phyloP scores from a whole-genome alignment of 805 yeast species.

The Kazachstania viticola region DNA sequence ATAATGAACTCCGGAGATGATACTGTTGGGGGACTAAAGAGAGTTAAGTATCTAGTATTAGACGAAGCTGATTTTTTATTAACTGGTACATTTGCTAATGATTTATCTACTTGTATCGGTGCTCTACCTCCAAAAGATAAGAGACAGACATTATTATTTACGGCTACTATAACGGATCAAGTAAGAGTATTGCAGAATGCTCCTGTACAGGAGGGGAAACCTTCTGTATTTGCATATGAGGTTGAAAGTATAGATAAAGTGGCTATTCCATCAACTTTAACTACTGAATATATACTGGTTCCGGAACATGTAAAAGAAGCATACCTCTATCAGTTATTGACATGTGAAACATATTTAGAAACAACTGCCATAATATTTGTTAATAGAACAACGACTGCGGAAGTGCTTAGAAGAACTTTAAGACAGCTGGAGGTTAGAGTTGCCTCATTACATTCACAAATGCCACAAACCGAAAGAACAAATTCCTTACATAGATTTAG shows the following conservation, averaged over 20 bases:
- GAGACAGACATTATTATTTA: conserved; percentile 83
- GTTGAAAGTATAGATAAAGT: conserved; percentile 43
- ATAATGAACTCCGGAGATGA: conserved; percentile 82
- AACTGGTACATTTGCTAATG: conserved; percentile 72
- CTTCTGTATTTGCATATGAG: conserved; percentile 32
- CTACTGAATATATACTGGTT: conserved; percentile 55
- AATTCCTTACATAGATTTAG: conserved; percentile 86
- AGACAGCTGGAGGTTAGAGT: conserved; percentile 65
- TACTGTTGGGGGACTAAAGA: conserved; percentile 35
- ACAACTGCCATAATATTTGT: conserved; percentile 80
- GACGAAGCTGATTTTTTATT: conserved; percentile 94
- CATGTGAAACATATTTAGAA: conserved; percentile 48
- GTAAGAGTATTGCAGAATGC: conserved; percentile 62
- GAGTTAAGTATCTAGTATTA: conserved; percentile 71
- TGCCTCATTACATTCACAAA: conserved; percentile 84
- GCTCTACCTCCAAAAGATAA: conserved; percentile 58
- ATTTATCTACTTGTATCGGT: conserved; percentile 59
- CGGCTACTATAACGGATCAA: conserved; percentile 92
- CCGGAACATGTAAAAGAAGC: conserved; percentile 90
- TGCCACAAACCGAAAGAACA: conserved; percentile 87
- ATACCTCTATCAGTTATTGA: conserved; percentile 58
- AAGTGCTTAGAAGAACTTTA: conserved; percentile 67
- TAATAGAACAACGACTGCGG: conserved; percentile 84
- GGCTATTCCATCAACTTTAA: conserved; percentile 67
- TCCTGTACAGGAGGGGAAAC: conserved; percentile 36